Percentiles rank a stretch among this genome's conserved stretches.
phyloP scores from a whole-genome alignment of 225 moss, liverwort and hornwort genomes.

The Marchantia polymorpha region DNA sequence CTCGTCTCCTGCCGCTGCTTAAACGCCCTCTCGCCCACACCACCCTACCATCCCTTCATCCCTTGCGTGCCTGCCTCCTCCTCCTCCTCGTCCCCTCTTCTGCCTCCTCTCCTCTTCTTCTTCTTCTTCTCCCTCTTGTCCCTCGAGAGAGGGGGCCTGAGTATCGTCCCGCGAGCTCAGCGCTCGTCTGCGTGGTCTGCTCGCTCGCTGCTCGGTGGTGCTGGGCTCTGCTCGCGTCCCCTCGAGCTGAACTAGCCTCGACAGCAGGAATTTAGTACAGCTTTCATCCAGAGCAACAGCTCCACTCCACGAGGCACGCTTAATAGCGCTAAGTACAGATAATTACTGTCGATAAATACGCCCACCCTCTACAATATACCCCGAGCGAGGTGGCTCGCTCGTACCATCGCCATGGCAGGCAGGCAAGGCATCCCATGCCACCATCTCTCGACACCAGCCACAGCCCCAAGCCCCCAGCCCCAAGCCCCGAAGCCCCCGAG shows the following conservation, averaged over 20 bases:
- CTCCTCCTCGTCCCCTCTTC: not conserved
- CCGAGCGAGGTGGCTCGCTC: not conserved
- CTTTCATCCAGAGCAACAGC: conserved; percentile 18
- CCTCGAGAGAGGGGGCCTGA: no score
- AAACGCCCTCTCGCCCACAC: not conserved
- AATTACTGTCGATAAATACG: conserved; percentile 2
- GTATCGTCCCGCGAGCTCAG: no score
- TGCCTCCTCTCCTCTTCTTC: not conserved
- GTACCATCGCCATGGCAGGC: not conserved
- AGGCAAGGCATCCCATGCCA: conserved; percentile 1
- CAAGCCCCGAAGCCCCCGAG: no score
- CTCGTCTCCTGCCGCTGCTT: not conserved
- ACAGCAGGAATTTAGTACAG: conserved; percentile 13
- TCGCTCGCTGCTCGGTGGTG: no score
- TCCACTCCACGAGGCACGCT: conserved; percentile 21
- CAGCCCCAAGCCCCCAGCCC: not conserved
- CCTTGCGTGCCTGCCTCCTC: not conserved
- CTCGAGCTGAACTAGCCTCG: conserved; percentile 7
- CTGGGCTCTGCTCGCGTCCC: no score
- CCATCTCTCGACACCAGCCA: not conserved
- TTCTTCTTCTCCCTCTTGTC: not conserved
- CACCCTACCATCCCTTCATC: not conserved
- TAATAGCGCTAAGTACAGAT: conserved; percentile 8
- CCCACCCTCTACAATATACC: not conserved
- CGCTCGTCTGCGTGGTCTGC: no score